phyloP scores from a whole-genome alignment of 495 filamentous ascomycete species.

The Thermochaetoides thermophila region DNA sequence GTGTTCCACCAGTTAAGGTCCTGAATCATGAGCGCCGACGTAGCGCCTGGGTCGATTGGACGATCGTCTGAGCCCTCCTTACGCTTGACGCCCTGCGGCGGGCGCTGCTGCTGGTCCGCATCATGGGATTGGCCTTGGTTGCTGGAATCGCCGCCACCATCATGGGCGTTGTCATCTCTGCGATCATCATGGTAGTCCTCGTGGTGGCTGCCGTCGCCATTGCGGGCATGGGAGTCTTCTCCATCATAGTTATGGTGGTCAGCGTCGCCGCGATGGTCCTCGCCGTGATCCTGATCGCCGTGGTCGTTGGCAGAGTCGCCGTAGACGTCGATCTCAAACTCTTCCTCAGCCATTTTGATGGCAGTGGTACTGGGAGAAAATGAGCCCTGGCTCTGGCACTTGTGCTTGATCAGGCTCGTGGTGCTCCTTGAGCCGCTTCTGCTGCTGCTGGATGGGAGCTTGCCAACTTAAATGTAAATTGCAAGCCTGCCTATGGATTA shows the following conservation, averaged over 20 bases:
- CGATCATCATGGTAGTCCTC: conserved; percentile 21
- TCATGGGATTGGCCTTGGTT: conserved; percentile 13
- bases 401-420: neutral
- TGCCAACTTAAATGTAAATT: conserved; percentile 15
- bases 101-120: conserved; percentile 17
- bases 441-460: conserved; percentile 2
- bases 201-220: conserved; percentile 20
- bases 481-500: conserved; percentile 18
- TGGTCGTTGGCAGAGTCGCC: conserved; percentile 52
- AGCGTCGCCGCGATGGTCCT: conserved; percentile 76
- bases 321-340: conserved; percentile 98
- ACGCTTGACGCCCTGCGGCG: conserved; percentile 60
- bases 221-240: conserved; percentile 34
- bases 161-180: conserved; percentile 22
- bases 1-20: conserved; percentile 95
- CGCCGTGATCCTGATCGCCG: conserved; percentile 18
- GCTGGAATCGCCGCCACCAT: conserved; percentile 19
- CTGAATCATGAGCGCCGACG: conserved; percentile 65
- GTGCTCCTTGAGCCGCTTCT: conserved; percentile 1
- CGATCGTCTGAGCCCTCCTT: conserved; percentile 64
- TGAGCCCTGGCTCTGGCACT: neutral
- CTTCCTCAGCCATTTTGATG: conserved; percentile 49
- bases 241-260: conserved; percentile 35
- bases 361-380: no score
- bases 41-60: conserved; percentile 66